Evolutionary conservation across 768 basidiomycete species (phyloP), one percentile per base, ranked within the genome.

Genomic region (Boletus reticulatus): DNA sequence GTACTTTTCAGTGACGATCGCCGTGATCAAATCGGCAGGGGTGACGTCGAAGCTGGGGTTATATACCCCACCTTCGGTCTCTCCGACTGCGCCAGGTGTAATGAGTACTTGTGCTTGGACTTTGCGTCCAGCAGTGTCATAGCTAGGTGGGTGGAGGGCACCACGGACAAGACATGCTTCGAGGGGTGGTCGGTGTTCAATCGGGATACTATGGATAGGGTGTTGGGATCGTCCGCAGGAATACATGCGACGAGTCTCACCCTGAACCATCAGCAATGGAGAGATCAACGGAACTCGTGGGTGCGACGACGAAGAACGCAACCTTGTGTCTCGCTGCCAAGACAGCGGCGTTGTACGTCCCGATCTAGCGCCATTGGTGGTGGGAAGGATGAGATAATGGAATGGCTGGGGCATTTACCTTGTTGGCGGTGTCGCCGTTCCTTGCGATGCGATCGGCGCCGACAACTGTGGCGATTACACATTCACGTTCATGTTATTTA

Each of bases 31-130:
- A 56, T 90, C 88, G 3, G 94, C 92, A 1, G 95, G 94, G 0
- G 96, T 98, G 16, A 98, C 94, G 67, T 98, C 96, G 72, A 98
- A 98, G 59, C 91, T 92, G 2, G 96, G 94, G 71, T 97, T 98
- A 71, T 94, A 96, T 39, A 92, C 74, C 3, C 55, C 68, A 3
- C 60, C 66, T 20, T 59, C 44, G 0, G 55, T 38, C 42, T 65
- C 65, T 39, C 48, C 77, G 29, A 87, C 67, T 14, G 76, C 79
- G 20, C 74, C 68, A 0, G 94, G 93, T 0, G 94, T 94, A 58
- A 94, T 84, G 81, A 93, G 84, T 13, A 95, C 89, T 43, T 88
- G 84, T 0, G 85, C 86, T 63, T 92, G 88, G 61, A 84, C 75
- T 50, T 81, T 77, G 19, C 76, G 71, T 0, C 80, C 82, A 12